A percentile compares a stretch with the other conserved stretches of the same genome.
Evolutionary conservation across 2,329 filamentous ascomycete species (phyloP).

Genomic region (Cladosporium colombiae): DNA sequence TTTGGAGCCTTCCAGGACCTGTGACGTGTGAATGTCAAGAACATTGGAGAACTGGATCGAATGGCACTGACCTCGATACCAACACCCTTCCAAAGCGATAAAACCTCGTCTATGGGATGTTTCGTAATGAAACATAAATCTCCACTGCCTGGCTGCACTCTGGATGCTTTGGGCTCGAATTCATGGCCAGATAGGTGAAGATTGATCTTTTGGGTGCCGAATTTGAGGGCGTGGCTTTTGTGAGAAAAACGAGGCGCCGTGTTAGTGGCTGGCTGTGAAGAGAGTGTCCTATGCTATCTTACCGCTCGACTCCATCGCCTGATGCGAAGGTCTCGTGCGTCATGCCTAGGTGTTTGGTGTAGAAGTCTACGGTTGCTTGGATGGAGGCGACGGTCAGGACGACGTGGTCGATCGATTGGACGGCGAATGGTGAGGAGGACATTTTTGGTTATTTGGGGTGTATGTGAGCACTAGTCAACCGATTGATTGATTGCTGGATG

Average conservation of each 20-base stretch:
- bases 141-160: conserved; percentile 57
- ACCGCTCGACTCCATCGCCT: conserved; percentile 30
- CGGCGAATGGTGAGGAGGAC: conserved; percentile 24
- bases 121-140: conserved; percentile 63
- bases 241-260: not conserved
- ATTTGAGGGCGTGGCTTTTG: conserved; percentile 57
- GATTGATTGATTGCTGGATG: not conserved
- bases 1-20: conserved; percentile 48
- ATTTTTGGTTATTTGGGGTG: not conserved
- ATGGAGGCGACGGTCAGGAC: conserved; percentile 60
- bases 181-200: conserved; percentile 60
- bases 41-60: no score
- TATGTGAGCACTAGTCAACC: not conserved
- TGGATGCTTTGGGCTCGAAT: conserved; percentile 60
- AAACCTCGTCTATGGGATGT: conserved; percentile 51
- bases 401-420: conserved; percentile 58
- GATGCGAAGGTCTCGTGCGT: conserved; percentile 54
- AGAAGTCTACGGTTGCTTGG: conserved; percentile 54
- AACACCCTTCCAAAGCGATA: conserved; percentile 44
- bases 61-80: conserved; percentile 46
- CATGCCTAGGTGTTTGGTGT: conserved; percentile 60
- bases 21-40: not conserved
- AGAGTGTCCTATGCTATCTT: no score
- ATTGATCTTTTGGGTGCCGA: conserved; percentile 63
- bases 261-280: not conserved